Evolutionary conservation across 169 alveolate species (phyloP).

Genomic region (Plasmodium gallinaceum): DNA sequence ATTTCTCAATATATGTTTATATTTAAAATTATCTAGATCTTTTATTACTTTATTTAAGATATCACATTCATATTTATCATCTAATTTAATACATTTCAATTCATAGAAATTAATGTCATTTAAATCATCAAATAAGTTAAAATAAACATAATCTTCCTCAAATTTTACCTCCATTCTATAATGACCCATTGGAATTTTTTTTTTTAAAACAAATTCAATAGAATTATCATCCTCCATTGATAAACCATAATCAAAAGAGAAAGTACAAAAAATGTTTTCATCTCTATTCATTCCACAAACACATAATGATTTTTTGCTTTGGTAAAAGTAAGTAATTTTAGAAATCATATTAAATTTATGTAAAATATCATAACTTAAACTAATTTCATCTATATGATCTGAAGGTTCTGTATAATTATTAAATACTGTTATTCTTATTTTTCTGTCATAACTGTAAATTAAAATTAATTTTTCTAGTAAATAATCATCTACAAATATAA

Average conservation of each 20-base stretch:
- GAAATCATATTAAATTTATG: constrained; percentile 16
- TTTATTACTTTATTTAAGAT: constrained; percentile 14
- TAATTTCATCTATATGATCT: neutral
- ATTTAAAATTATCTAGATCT: constrained; percentile 14
- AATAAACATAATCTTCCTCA: constrained; percentile 14
- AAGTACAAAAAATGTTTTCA: constrained; percentile 38
- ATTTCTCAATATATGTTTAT: constrained; percentile 19
- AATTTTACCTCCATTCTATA: constrained; percentile 25
- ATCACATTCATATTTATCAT: constrained; percentile 30
- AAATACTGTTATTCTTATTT: constrained; percentile 30
- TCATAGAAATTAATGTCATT: constrained; percentile 48
- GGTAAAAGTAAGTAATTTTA: constrained; percentile 18
- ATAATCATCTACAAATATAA: constrained; percentile 26
- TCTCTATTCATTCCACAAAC: constrained; percentile 38
- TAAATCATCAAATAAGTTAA: constrained; percentile 23
- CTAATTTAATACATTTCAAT: constrained; percentile 7
- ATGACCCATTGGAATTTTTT: constrained; percentile 17
- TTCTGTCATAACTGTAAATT: constrained; percentile 13
- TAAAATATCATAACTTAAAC: constrained; percentile 20
- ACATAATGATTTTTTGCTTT: constrained; percentile 23
- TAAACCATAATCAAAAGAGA: constrained; percentile 55
- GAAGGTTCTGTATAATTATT: constrained; percentile 43
- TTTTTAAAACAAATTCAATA: constrained; percentile 28
- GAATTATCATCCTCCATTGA: constrained; percentile 36
- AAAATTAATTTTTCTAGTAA: constrained; percentile 9